Evolutionary conservation across 2,329 filamentous ascomycete species (phyloP).

Genomic region (Penicillium polonicum): DNA sequence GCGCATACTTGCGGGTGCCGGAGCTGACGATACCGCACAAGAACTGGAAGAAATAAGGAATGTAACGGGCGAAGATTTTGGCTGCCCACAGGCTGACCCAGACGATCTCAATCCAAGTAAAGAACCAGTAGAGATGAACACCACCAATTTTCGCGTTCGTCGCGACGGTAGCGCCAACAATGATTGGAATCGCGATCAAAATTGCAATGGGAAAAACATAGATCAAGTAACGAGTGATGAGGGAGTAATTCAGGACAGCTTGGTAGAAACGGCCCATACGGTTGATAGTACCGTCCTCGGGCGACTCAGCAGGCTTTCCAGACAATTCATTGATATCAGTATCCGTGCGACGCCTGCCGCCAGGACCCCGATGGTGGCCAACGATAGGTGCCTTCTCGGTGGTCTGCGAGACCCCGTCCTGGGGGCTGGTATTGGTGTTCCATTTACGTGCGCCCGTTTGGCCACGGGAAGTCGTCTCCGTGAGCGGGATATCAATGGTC

Average conservation of each 20-base stretch:
- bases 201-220: slow-evolving; percentile 60
- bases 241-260: slow-evolving; percentile 61
- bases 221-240: slow-evolving; percentile 63
- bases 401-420: slow-evolving; percentile 20
- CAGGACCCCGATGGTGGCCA: slow-evolving; percentile 21
- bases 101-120: slow-evolving; percentile 64
- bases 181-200: slow-evolving; percentile 62
- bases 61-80: slow-evolving; percentile 59
- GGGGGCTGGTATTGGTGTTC: slow-evolving; percentile 30
- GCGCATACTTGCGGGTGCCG: slow-evolving; percentile 62
- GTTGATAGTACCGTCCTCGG: slow-evolving; percentile 57
- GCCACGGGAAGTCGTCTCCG: slow-evolving; percentile 52
- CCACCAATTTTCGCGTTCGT: slow-evolving; percentile 52
- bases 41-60: slow-evolving; percentile 61
- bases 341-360: slow-evolving; percentile 34
- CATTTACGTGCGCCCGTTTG: slow-evolving; percentile 47
- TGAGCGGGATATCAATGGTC: slow-evolving; percentile 62
- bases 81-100: slow-evolving; percentile 64
- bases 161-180: slow-evolving; percentile 57
- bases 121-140: slow-evolving; percentile 60
- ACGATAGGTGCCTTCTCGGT: slow-evolving; percentile 34
- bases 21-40: slow-evolving; percentile 63
- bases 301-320: slow-evolving; percentile 38
- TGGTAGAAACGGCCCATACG: slow-evolving; percentile 61
- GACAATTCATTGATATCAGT: slow-evolving; percentile 26